phyloP scores from a whole-genome alignment of 2,329 filamentous ascomycete species.

The Lachnellula occidentalis region DNA sequence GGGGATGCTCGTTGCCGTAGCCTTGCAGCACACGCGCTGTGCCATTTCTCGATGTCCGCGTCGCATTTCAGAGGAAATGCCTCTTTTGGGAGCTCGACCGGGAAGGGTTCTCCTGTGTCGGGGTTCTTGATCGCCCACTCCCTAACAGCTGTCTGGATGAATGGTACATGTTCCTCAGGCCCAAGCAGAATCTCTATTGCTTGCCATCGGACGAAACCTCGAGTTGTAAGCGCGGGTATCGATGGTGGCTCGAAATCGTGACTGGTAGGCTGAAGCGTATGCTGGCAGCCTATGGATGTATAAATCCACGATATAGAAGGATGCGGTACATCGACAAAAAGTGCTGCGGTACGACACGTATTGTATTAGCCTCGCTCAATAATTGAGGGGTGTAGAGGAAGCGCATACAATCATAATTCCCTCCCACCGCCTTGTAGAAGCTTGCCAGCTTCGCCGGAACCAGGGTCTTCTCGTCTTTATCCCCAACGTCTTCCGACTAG shows the following conservation, averaged over 20 bases:
- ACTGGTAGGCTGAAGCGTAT: slow-evolving; percentile 69
- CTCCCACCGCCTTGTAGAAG: slow-evolving; percentile 71
- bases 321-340: slow-evolving; percentile 73
- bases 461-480: slow-evolving; percentile 46
- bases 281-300: slow-evolving; percentile 83
- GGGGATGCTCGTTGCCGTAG: slow-evolving; percentile 55
- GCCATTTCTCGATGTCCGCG: slow-evolving; percentile 78
- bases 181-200: slow-evolving; percentile 83
- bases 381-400: slow-evolving; percentile 3
- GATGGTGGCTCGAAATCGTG: slow-evolving; percentile 69
- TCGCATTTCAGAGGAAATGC: slow-evolving; percentile 71
- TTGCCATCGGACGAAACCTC: slow-evolving; percentile 91
- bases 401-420: slow-evolving; percentile 61
- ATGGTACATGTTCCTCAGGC: slow-evolving; percentile 81
- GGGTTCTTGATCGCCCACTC: slow-evolving; percentile 73
- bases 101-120: slow-evolving; percentile 65
- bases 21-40: slow-evolving; percentile 67
- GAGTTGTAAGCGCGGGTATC: slow-evolving; percentile 74
- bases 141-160: slow-evolving; percentile 73
- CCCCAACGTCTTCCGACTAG: slow-evolving; percentile 54
- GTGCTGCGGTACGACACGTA: slow-evolving; percentile 37
- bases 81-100: slow-evolving; percentile 49
- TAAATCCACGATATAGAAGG: slow-evolving; percentile 86
- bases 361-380: slow-evolving; percentile 12
- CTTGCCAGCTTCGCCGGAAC: slow-evolving; percentile 67